phyloP scores from a whole-genome alignment of 352 stramenopile genomes.

The Globisporangium megalacanthum region DNA sequence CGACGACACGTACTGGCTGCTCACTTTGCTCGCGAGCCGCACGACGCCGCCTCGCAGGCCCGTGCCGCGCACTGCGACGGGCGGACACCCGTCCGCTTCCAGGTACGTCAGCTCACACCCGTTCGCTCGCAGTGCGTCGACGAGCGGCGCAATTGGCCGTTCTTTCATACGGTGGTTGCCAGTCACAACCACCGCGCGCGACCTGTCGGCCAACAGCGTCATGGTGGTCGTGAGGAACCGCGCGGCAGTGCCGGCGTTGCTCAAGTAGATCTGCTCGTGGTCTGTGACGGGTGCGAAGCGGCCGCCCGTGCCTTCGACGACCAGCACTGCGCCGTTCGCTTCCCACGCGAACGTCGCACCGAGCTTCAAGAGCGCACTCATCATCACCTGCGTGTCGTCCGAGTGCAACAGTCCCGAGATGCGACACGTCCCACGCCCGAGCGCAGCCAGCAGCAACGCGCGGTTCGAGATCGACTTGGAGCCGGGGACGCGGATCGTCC shows the following conservation, averaged over 20 bases:
- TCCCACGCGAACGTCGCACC: conserved; percentile 82
- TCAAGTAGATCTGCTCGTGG: conserved; percentile 71
- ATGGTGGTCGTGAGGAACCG: conserved; percentile 92
- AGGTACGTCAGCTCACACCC: conserved; percentile 69
- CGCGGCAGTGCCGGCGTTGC: conserved; percentile 92
- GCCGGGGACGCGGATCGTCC: conserved; percentile 86
- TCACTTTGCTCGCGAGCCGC: conserved; percentile 91
- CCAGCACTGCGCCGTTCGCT: conserved; percentile 61
- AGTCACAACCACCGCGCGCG: conserved; percentile 76
- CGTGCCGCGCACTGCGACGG: conserved; percentile 68
- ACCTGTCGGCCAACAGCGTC: conserved; percentile 46
- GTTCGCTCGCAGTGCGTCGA: conserved; percentile 91
- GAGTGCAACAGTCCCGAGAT: conserved; percentile 93
- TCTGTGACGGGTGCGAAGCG: conserved; percentile 44
- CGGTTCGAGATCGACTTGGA: conserved; percentile 99
- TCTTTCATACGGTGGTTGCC: conserved; percentile 96
- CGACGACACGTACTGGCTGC: conserved; percentile 95
- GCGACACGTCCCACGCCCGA: conserved; percentile 81
- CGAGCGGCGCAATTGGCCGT: conserved; percentile 93
- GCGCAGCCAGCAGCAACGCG: conserved; percentile 93
- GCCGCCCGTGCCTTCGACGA: conserved; percentile 73
- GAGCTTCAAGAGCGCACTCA: conserved; percentile 92
- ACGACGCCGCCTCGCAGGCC: conserved; percentile 70
- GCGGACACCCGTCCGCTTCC: conserved; percentile 60
- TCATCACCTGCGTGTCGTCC: conserved; percentile 98